phyloP scores from a whole-genome alignment of 2,329 filamentous ascomycete species.

The Aaosphaeria pasadenensis region DNA sequence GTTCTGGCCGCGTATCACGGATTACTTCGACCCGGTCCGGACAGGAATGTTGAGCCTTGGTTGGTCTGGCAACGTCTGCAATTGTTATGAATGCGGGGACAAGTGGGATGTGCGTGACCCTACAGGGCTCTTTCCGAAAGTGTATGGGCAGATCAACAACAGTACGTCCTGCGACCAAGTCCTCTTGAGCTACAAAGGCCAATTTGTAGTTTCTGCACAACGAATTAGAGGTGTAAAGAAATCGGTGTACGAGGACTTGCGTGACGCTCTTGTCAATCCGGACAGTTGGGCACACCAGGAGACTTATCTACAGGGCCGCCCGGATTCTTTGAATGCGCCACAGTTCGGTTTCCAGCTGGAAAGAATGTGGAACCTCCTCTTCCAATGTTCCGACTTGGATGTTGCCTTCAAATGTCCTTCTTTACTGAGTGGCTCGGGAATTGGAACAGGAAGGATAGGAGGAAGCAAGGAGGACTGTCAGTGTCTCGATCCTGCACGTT shows the following conservation, averaged over 20 bases:
- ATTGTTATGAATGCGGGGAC: constrained; percentile 41
- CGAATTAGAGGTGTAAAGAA: constrained; percentile 40
- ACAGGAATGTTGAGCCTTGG: constrained; percentile 49
- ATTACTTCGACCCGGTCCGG: constrained; percentile 36
- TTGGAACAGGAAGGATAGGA: constrained; percentile 19
- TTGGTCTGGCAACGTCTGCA: constrained; percentile 36
- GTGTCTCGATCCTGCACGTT: constrained; percentile 18
- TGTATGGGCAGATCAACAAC: constrained; percentile 26
- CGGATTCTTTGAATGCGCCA: constrained; percentile 23
- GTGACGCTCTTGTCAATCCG: constrained; percentile 16
- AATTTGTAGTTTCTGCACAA: constrained; percentile 46
- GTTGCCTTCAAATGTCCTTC: constrained; percentile 27
- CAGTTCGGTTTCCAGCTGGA: constrained; percentile 27
- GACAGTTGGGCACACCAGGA: constrained; percentile 27
- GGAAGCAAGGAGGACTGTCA: constrained; percentile 25
- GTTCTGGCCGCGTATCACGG: constrained; percentile 35
- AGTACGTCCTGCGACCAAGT: constrained; percentile 26
- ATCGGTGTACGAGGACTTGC: constrained; percentile 33
- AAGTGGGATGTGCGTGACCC: constrained; percentile 40
- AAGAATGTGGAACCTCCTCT: constrained; percentile 26
- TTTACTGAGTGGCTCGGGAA: constrained; percentile 18
- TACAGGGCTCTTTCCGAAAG: constrained; percentile 35
- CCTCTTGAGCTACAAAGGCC: constrained; percentile 46
- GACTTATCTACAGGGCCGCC: constrained; percentile 16
- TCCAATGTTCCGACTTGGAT: constrained; percentile 25